These are phyloP conservation scores for Periglandula ipomoeae DNA, from an alignment of 2,329 filamentous ascomycete species.

Conservation along the genomic window DNA sequence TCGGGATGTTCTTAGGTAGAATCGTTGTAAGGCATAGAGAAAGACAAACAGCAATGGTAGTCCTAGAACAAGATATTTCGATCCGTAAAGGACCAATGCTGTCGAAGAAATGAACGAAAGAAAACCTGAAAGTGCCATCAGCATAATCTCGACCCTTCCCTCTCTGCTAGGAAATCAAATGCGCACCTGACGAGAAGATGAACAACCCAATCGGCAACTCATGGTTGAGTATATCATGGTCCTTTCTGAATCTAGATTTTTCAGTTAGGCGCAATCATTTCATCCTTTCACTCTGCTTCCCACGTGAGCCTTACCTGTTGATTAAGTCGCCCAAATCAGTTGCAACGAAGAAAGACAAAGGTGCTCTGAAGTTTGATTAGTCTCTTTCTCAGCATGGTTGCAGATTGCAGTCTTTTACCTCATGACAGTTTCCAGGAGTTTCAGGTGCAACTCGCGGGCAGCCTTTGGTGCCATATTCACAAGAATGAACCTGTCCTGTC, in stretches of 20 bases:
- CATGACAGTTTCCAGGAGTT: too few species aligned
- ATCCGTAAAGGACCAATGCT: constrained; percentile 9
- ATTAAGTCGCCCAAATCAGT: constrained; percentile 2
- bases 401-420: too few species aligned
- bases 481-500: constrained; percentile 1
- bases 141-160: neutral
- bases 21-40: constrained; percentile 16
- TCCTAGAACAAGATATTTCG: constrained; percentile 33
- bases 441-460: neutral
- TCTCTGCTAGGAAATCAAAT: neutral
- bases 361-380: neutral
- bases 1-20: constrained; percentile 25
- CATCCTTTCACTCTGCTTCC: too few species aligned
- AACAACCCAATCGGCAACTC: neutral
- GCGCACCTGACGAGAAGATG: neutral
- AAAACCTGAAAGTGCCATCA: neutral
- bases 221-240: constrained; percentile 2
- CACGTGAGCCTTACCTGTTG: neutral
- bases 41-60: constrained; percentile 27
- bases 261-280: neutral
- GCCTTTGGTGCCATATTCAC: neutral
- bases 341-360: constrained; percentile 3
- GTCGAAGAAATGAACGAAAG: neutral
- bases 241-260: constrained; percentile 6
- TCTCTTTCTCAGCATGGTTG: neutral